Conservation (phyloP, 208 protist genomes). For the Leishmania gerbilli region DNA sequence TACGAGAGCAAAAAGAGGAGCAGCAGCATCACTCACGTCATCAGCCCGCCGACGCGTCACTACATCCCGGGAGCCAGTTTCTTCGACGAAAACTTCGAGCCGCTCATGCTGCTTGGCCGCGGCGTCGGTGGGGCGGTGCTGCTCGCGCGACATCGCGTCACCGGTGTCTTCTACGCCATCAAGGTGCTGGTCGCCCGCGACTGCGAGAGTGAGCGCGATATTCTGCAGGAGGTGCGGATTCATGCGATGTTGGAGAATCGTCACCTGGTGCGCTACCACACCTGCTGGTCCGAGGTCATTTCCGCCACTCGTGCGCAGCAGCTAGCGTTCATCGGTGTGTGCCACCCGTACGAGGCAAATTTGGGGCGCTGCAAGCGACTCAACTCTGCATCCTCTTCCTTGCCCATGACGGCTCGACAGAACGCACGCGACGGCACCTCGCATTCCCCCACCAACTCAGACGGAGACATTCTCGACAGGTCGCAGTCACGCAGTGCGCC, state of each 20-base stretch:
- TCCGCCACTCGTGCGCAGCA: conserved; percentile 67
- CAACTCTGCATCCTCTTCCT: conserved; percentile 5
- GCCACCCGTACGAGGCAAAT: conserved; percentile 38
- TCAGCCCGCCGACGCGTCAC: conserved; percentile 13
- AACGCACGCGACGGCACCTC: not conserved
- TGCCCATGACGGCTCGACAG: not conserved
- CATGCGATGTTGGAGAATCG: conserved; percentile 65
- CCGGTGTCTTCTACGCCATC: conserved; percentile 81
- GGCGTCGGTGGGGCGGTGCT: conserved; percentile 77
- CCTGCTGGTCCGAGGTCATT: conserved; percentile 82
- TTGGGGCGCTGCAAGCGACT: conserved; percentile 1
- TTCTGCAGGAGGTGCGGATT: conserved; percentile 74
- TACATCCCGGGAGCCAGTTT: conserved; percentile 48
- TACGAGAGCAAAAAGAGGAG: not conserved
- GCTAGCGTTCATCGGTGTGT: conserved; percentile 71
- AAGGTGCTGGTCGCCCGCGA: conserved; percentile 80
- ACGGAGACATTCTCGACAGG: not conserved
- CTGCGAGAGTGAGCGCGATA: conserved; percentile 63
- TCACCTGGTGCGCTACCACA: conserved; percentile 79
- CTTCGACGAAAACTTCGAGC: conserved; percentile 90
- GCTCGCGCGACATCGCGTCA: conserved; percentile 78
- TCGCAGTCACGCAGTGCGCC: conserved; percentile 10
- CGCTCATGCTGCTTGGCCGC: conserved; percentile 60
- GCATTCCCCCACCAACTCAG: not conserved
- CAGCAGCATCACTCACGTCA: conserved; percentile 25